Conservation (phyloP, 2,329 filamentous ascomycete species). For the Calonectria montana region DNA sequence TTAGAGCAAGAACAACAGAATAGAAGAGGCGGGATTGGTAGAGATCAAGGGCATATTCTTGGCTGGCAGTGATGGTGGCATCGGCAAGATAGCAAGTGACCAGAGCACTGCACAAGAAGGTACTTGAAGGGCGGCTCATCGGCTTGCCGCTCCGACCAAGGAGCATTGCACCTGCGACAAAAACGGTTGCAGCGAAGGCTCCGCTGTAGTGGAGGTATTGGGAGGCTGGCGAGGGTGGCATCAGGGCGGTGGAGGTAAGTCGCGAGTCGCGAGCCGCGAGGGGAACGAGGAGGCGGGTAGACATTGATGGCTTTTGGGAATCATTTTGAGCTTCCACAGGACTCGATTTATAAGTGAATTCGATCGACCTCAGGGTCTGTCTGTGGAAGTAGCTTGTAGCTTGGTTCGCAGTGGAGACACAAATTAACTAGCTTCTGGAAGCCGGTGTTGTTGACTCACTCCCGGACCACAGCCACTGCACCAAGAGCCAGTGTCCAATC, state of each 20-base stretch:
- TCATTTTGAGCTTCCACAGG: too few relatives aligned
- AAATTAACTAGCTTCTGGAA: background rate
- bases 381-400: too few relatives aligned
- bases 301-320: too few relatives aligned
- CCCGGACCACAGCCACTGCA: background rate
- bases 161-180: conserved; percentile 6
- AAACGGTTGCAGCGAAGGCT: background rate
- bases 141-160: background rate
- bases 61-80: background rate
- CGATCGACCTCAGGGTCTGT: too few relatives aligned
- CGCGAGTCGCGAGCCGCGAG: background rate
- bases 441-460: background rate
- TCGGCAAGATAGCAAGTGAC: conserved; percentile 14
- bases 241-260: background rate
- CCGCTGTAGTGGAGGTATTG: conserved; percentile 31
- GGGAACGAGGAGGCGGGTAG: background rate
- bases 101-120: background rate
- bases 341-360: too few relatives aligned
- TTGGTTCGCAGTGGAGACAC: background rate
- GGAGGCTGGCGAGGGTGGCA: background rate
- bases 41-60: background rate
- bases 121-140: background rate
- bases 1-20: background rate
- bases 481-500: background rate
- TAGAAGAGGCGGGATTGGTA: background rate